Percentiles rank a stretch among this genome's conserved stretches.
Evolutionary conservation across 768 basidiomycete species (phyloP).

Genomic region (Glaciozyma martinii): DNA sequence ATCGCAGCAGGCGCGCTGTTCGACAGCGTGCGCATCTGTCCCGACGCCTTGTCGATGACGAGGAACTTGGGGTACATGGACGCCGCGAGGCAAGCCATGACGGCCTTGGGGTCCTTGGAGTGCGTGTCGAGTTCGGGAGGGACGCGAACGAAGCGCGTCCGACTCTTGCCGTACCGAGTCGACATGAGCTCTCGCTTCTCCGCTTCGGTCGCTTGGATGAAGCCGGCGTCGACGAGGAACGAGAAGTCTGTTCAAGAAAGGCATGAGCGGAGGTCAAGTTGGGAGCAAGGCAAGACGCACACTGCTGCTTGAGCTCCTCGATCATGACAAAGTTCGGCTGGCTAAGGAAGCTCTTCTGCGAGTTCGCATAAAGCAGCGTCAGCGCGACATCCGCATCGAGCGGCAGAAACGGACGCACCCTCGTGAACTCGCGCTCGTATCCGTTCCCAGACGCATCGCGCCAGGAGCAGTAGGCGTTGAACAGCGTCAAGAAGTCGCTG

Average conservation of each 20-base stretch:
- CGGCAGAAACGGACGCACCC: constrained; percentile 44
- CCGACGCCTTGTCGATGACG: constrained; percentile 52
- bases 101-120: constrained; percentile 53
- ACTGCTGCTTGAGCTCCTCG: constrained; percentile 88
- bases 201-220: constrained; percentile 59
- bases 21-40: constrained; percentile 64
- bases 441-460: constrained; percentile 60
- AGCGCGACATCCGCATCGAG: too few species aligned
- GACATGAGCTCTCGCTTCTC: constrained; percentile 62
- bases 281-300: too few species aligned
- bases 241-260: constrained; percentile 46
- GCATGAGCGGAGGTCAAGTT: too few species aligned
- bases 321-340: constrained; percentile 83
- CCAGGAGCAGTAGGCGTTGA: constrained; percentile 84
- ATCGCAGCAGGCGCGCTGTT: constrained; percentile 71
- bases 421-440: constrained; percentile 65
- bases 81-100: constrained; percentile 73
- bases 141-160: constrained; percentile 64
- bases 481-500: constrained; percentile 88
- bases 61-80: constrained; percentile 89
- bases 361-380: not conserved
- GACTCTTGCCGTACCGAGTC: constrained; percentile 55
- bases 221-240: constrained; percentile 81
- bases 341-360: constrained; percentile 20
- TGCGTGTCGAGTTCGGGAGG: constrained; percentile 65